A percentile compares a stretch with the other conserved stretches of the same genome.
Evolutionary conservation across 495 filamentous ascomycete species (phyloP).

Genomic region (Talaromyces trachyspermus): DNA sequence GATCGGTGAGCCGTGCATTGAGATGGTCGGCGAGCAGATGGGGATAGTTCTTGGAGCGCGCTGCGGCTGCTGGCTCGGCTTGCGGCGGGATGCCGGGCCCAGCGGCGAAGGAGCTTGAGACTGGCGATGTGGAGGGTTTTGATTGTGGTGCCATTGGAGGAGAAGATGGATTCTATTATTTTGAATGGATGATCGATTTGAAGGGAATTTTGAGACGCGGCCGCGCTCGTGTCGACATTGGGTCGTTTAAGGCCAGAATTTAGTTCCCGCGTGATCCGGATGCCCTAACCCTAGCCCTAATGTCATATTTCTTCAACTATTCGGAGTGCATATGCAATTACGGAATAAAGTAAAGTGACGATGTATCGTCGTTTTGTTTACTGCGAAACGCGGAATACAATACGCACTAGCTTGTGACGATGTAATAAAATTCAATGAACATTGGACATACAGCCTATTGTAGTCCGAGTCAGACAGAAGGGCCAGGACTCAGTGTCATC

Average conservation of each 20-base stretch:
- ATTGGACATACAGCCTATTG: background rate
- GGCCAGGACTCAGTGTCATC: slow-evolving; percentile 1
- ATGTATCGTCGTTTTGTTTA: background rate
- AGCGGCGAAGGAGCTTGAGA: slow-evolving; percentile 41
- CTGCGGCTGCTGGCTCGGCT: slow-evolving; percentile 19
- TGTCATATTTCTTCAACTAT: background rate
- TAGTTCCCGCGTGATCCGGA: no score
- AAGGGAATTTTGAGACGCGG: no score
- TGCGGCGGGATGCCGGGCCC: slow-evolving; percentile 36
- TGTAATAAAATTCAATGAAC: background rate
- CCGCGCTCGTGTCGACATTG: no score
- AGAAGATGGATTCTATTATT: no score
- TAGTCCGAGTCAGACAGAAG: background rate
- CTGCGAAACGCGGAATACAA: background rate
- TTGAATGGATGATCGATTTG: no score
- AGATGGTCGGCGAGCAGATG: slow-evolving; percentile 28
- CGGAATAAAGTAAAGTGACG: background rate
- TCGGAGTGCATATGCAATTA: background rate
- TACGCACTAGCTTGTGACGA: background rate
- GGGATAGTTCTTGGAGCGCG: slow-evolving; percentile 37
- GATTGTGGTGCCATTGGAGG: no score
- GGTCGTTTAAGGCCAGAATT: no score
- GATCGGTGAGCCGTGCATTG: slow-evolving; percentile 30
- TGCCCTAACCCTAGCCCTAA: no score
- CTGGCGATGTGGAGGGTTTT: no score